Evolutionary conservation across 2,329 filamentous ascomycete genomes (phyloP), one percentile per base, ranked within the genome.

Genomic region (Fusarium goolgardi): DNA sequence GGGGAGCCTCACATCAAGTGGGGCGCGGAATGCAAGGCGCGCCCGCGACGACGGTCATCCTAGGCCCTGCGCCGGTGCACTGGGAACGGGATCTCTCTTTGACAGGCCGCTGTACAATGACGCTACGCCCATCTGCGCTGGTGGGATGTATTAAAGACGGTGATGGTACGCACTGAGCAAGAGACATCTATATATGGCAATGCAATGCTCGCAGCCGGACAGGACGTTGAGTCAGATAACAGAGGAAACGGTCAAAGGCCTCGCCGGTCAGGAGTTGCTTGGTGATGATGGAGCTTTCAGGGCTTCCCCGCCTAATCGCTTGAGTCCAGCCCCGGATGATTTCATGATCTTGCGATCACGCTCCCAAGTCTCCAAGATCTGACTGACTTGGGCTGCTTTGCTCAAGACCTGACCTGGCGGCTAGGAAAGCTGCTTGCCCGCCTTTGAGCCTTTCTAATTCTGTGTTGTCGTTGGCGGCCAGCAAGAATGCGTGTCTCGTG

Each of bases 31-130:
- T 72, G 65, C 65, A 73, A 67, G 71, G 57, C 63, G 67, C 41
- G 61, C 40, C 66, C 65, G 63, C 59, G 66, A 62, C 35, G 49
- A 64, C 50, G 46, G 32, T 59, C 46, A 54, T 43, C 62, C 69
- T 61, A 63, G 64, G 60, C 45, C 55, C 57, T 70, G 74, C 67
- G 66, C 75, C 73, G 72, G 74, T 74, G 70, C 63, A 70, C 70
- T 76, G 74, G 75, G 68, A 71, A 72, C 69, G 67, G 74, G 71
- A 75, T 73, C 72, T 67, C 63, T 71, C 45, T 63, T 63, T 75
- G 73, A 75, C 74, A 72, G 69, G 69, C 66, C 51, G 59, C 57
- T 51, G 51, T 62, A 61, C 56, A 66, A 64, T 68, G 66, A 68
- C 73, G 70, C 72, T 75, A 71, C 65, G 53, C 72, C 59, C 56